Evolutionary conservation across 768 basidiomycete genomes (phyloP), one percentile per base, ranked within the genome.

Genomic region (Mycena epipterygia): DNA sequence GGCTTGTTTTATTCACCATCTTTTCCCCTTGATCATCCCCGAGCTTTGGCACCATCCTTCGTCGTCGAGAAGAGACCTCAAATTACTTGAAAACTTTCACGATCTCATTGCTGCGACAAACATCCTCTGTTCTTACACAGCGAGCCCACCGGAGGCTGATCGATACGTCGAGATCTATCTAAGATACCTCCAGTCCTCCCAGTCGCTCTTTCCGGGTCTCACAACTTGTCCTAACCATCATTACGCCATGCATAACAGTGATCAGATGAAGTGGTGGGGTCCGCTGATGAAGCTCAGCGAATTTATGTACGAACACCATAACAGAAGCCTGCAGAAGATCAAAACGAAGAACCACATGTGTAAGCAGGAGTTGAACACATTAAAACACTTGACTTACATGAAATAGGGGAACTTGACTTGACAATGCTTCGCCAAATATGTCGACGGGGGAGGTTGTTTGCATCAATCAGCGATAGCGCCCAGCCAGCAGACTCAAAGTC

Each of bases 231-330:
- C 64, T 7, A 64, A 64, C 41, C 64, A 57, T 17, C 56, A 57
- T 35, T 57, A 57, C n/a, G 56, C 59, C 30, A 51, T 64, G 52
- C 35, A 64, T 55, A 30, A 30, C 25, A 23, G 63, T 12, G 30
- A 39, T 3, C 59, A 61, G 59, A 4, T 61, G 59, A 44, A 48
- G 52, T 70, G 64, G 63, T 75, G 74, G 74, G 74, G 72, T 7
- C 68, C 74, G 21, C 35, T 75, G 21, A 23, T 66, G 14, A 37
- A 25, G 19, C 55, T 75, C n/a, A 29, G 25, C 56, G 71, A 75
- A 42, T 70, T 67, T 37, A 29, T 62, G 29, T 67, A 65, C 14
- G 74, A 75, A 61, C 51, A 46, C 32, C 23, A 64, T 41, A 73
- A 75, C 42, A 59, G 72, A 46, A 32, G 25, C 9, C 63, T 73